These are phyloP conservation scores for Calcarisporium arbuscula DNA, from an alignment of 2,329 filamentous ascomycete genomes.

Conservation along the genomic window DNA sequence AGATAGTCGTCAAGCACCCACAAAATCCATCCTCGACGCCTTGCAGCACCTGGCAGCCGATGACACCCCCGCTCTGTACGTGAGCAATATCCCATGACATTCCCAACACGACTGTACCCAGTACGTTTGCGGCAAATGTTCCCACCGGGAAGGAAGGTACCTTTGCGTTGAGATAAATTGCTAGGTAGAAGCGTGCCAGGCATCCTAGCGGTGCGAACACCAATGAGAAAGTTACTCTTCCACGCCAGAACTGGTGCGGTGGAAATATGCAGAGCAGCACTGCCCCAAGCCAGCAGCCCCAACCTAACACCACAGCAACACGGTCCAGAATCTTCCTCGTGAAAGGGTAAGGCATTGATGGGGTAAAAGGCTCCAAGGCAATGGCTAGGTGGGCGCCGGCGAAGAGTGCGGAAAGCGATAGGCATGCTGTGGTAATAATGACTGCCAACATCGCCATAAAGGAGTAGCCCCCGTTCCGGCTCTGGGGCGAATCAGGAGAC, in stretches of 20 bases:
- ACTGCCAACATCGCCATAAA: constrained; percentile 77
- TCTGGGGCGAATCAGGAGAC: constrained; percentile 27
- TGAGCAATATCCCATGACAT: constrained; percentile 77
- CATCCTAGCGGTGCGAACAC: constrained; percentile 81
- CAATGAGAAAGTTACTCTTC: constrained; percentile 66
- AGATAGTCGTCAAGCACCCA: constrained; percentile 59
- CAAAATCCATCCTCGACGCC: constrained; percentile 64
- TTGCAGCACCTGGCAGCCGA: constrained; percentile 63
- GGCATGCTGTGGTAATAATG: constrained; percentile 61
- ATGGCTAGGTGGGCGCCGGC: constrained; percentile 71
- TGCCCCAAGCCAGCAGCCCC: constrained; percentile 72
- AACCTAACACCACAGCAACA: constrained; percentile 56
- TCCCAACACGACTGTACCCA: constrained; percentile 68
- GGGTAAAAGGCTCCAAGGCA: constrained; percentile 49
- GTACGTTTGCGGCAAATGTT: constrained; percentile 76
- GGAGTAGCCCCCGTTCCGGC: constrained; percentile 67
- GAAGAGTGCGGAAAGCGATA: constrained; percentile 64
- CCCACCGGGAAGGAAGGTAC: constrained; percentile 70
- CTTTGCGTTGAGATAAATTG: constrained; percentile 63
- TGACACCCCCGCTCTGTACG: constrained; percentile 44
- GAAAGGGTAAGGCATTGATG: constrained; percentile 51
- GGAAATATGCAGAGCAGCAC: constrained; percentile 66
- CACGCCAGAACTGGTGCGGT: constrained; percentile 69
- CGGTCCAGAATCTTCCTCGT: constrained; percentile 59
- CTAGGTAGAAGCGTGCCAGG: constrained; percentile 66